Percentiles rank a stretch among this genome's conserved stretches.
phyloP scores from a whole-genome alignment of 2,329 filamentous ascomycete genomes.

The Colletotrichum phormii region DNA sequence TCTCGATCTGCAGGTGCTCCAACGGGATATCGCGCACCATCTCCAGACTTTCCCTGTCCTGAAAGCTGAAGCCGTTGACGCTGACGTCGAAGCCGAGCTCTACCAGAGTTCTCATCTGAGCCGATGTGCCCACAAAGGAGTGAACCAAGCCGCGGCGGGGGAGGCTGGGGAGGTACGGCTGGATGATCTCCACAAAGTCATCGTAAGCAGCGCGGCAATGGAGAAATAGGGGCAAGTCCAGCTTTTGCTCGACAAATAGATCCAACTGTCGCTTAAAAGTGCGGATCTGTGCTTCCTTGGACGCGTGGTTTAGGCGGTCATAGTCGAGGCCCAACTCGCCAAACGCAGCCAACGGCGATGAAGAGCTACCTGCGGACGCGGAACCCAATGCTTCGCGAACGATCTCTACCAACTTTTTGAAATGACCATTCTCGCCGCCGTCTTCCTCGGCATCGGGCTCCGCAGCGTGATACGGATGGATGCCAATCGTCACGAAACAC shows the following conservation, averaged over 20 bases:
- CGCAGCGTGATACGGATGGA: slow-evolving; percentile 62
- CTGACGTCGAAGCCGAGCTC: slow-evolving; percentile 55
- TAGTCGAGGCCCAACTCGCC: slow-evolving; percentile 65
- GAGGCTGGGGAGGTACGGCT: slow-evolving; percentile 50
- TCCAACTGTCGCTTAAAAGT: slow-evolving; percentile 56
- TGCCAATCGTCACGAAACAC: slow-evolving; percentile 59
- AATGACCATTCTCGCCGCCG: slow-evolving; percentile 40
- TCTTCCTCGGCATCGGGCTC: slow-evolving; percentile 50
- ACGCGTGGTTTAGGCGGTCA: slow-evolving; percentile 55
- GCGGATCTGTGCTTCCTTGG: slow-evolving; percentile 53
- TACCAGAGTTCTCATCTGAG: slow-evolving; percentile 53
- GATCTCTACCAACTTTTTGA: slow-evolving; percentile 41
- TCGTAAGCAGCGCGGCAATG: slow-evolving; percentile 55
- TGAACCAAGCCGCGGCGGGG: slow-evolving; percentile 52
- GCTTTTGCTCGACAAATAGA: slow-evolving; percentile 46
- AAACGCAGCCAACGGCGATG: slow-evolving; percentile 54
- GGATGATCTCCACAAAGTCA: slow-evolving; percentile 55
- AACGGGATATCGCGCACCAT: slow-evolving; percentile 56
- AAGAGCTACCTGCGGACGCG: neutral
- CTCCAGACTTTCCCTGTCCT: slow-evolving; percentile 49
- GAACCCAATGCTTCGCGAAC: slow-evolving; percentile 40
- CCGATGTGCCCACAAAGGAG: slow-evolving; percentile 51
- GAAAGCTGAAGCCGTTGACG: slow-evolving; percentile 63
- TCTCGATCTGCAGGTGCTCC: slow-evolving; percentile 57
- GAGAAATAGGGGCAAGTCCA: slow-evolving; percentile 52